Conservation (phyloP, 805 yeast genomes). For the Candida stauntonica region DNA sequence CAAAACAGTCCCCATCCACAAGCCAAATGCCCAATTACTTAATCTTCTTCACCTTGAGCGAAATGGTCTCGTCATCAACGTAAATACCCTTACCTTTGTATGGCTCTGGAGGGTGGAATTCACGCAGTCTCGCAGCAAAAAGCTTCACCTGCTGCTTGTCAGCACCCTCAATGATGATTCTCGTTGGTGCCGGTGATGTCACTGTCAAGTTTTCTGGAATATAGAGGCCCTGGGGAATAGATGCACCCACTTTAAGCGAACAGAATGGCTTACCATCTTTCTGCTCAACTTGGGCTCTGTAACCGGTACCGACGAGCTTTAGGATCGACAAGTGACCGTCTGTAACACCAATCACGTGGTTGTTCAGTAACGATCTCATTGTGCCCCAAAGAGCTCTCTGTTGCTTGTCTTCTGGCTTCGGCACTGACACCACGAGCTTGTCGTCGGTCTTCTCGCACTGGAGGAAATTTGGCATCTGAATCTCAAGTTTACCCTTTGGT, state of each 20-base stretch:
- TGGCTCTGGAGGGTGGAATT: conserved; percentile 93
- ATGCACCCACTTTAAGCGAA: conserved; percentile 81
- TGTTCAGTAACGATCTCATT: conserved; percentile 69
- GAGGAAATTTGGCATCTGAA: conserved; percentile 73
- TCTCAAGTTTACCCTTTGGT: conserved; percentile 65
- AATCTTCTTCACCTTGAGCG: conserved; percentile 87
- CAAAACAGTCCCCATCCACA: no score
- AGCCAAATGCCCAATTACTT: conserved; percentile 56
- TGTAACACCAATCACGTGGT: conserved; percentile 79
- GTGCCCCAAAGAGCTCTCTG: conserved; percentile 97
- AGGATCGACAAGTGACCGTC: conserved; percentile 90
- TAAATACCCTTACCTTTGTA: conserved; percentile 98
- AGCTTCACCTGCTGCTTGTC: conserved; percentile 83
- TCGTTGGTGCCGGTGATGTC: conserved; percentile 76
- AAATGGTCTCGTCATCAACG: conserved; percentile 86
- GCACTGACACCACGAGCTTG: conserved; percentile 51
- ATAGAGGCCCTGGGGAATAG: conserved; percentile 68
- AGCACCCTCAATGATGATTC: conserved; percentile 79
- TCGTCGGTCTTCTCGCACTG: conserved; percentile 36
- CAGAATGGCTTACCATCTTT: conserved; percentile 47
- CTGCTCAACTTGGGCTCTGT: conserved; percentile 76
- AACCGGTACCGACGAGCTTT: conserved; percentile 94
- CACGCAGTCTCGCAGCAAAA: conserved; percentile 85
- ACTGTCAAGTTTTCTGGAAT: conserved; percentile 78
- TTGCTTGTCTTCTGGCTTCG: conserved; percentile 48